Evolutionary conservation across 495 filamentous ascomycete genomes (phyloP), one percentile per base, ranked within the genome.

Genomic region (Chlorociboria aeruginascens): DNA sequence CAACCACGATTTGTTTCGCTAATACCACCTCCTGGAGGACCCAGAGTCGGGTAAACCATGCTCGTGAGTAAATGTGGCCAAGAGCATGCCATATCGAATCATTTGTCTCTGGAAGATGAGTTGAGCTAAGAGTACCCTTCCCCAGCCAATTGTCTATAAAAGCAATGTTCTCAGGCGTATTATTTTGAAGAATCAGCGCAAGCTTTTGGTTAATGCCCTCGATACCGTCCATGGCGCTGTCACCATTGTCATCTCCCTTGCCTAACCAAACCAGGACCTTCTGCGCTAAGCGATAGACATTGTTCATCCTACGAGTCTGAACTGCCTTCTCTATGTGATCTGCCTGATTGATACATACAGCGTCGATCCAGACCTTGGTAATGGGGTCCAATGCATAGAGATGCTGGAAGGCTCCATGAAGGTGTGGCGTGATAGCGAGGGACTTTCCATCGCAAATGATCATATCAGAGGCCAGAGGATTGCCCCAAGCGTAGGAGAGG

Each of bases 281-380:
- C 13, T 40, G 10, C 10, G 54, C 43, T 7, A 25, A 34, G 12
- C 35, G 16, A 36, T 49, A 60, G 2, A 60, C 48, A 13, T 38
- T 16, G 1, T 38, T 20, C 51, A 61, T 61, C 7, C 49, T 39
- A 20, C 46, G 32, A 3, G 58, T 56, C 32, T 63, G 58, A 28
- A 55, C 46, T 9, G 35, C 50, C 7, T 56, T 44, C 42, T 63
- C 61, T 4, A 49, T 48, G 3, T 48, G 43, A 42, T 61, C 42
- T 13, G 16, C 42, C 33, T 61, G 58, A 44, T 63, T 43, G 41
- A 58, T 55, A 39, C 55, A 55, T 11, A 58, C 49, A n/a, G 48
- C 52, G 29, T 54, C 52, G 9, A 49, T 51, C 55, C 58, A 63
- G 30, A 61, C 8, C 32, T n/a, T 34, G 8, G 8, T n/a, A 34